phyloP scores from a whole-genome alignment of 23 red algal species.

The Agarophyton chilense region DNA sequence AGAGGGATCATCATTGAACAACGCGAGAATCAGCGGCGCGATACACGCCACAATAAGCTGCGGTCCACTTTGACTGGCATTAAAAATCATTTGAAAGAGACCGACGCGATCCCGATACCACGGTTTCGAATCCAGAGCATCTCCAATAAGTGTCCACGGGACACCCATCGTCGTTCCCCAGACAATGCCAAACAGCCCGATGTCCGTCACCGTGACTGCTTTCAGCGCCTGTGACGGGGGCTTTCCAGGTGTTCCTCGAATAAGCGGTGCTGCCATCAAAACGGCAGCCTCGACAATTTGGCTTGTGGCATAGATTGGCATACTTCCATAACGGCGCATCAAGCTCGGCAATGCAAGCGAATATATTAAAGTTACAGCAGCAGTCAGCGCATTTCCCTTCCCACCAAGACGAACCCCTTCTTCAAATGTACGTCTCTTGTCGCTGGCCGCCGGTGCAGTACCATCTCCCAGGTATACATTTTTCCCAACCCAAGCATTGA shows the following conservation, averaged over 20 bases:
- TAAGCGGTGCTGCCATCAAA: slow-evolving; percentile 22
- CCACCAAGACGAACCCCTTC: slow-evolving; percentile 86
- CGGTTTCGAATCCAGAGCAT: slow-evolving; percentile 48
- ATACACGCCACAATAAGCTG: slow-evolving; percentile 73
- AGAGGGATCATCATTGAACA: slow-evolving; percentile 68
- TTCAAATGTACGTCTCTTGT: slow-evolving; percentile 61
- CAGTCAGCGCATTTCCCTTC: slow-evolving; percentile 71
- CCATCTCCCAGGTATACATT: slow-evolving; percentile 84
- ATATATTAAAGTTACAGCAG: slow-evolving; percentile 75
- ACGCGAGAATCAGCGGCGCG: slow-evolving; percentile 62
- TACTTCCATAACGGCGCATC: slow-evolving; percentile 39
- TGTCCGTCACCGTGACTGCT: slow-evolving; percentile 44
- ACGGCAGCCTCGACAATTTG: slow-evolving; percentile 68
- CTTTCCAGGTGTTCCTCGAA: slow-evolving; percentile 15
- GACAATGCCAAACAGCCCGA: slow-evolving; percentile 77
- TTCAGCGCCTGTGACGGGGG: slow-evolving; percentile 27
- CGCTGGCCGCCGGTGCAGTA: slow-evolving; percentile 35
- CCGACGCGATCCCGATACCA: slow-evolving; percentile 70
- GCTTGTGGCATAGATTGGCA: slow-evolving; percentile 43
- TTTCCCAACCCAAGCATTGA: slow-evolving; percentile 85
- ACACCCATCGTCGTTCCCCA: slow-evolving; percentile 90
- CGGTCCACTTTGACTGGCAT: slow-evolving; percentile 74
- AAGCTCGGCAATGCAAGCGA: slow-evolving; percentile 65
- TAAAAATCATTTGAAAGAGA: slow-evolving; percentile 83
- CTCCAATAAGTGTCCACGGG: slow-evolving; percentile 86